Evolutionary conservation across 2,329 filamentous ascomycete species (phyloP).

Genomic region (Venturia asperata): DNA sequence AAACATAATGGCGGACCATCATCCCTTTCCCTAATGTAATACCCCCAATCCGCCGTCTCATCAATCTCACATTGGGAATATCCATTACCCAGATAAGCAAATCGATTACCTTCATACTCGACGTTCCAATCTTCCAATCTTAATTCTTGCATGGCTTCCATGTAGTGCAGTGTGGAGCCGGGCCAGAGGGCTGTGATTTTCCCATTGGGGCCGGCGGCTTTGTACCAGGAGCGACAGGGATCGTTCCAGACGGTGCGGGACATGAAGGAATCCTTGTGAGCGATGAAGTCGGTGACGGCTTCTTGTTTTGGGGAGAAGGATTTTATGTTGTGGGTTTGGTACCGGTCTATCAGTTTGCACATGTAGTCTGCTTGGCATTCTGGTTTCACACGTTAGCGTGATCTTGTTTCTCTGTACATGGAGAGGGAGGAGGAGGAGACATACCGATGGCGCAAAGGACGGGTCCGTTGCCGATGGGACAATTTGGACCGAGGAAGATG

Average conservation of each 20-base stretch:
- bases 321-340: constrained; percentile 43
- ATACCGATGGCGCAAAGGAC: constrained; percentile 38
- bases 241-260: constrained; percentile 41
- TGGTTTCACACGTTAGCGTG: background rate
- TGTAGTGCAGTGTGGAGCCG: constrained; percentile 43
- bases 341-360: constrained; percentile 44
- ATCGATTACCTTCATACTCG: constrained; percentile 32
- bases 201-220: constrained; percentile 29
- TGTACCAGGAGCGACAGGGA: constrained; percentile 41
- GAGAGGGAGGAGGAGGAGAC: background rate
- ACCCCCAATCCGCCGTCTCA: constrained; percentile 31
- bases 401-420: background rate
- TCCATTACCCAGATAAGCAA: constrained; percentile 35
- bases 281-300: constrained; percentile 46
- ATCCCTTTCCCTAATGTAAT: constrained; percentile 31
- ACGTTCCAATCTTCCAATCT: constrained; percentile 44
- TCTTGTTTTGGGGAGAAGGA: constrained; percentile 40
- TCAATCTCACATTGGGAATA: constrained; percentile 32
- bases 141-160: constrained; percentile 41
- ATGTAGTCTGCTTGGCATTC: constrained; percentile 44
- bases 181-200: constrained; percentile 39
- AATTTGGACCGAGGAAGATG: constrained; percentile 38
- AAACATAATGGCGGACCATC: constrained; percentile 29
- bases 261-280: constrained; percentile 42
- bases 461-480: constrained; percentile 37